A percentile compares a stretch with the other conserved stretches of the same genome.
phyloP scores from a whole-genome alignment of 164 flowering plant species.

The Litsea cubeba region DNA sequence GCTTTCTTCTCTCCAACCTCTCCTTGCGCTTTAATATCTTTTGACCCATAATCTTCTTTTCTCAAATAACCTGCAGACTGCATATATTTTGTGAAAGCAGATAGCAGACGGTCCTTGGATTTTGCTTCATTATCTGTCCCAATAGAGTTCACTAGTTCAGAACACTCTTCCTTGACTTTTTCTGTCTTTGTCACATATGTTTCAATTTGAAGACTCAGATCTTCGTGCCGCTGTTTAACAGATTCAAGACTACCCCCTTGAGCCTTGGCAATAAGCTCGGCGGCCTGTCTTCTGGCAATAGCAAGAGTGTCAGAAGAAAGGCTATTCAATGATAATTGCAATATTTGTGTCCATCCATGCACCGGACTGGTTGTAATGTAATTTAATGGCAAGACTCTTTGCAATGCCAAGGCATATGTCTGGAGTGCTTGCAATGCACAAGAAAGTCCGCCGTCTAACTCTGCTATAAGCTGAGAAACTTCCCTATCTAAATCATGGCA shows the following conservation, averaged over 20 bases:
- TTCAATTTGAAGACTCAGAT: constrained; percentile 53
- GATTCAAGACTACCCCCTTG: constrained; percentile 45
- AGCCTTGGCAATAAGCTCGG: constrained; percentile 55
- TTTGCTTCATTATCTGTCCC: constrained; percentile 68
- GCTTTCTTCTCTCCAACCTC: constrained; percentile 59
- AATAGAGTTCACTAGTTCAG: constrained; percentile 63
- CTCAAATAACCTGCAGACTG: constrained; percentile 49
- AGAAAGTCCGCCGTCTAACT: constrained; percentile 63
- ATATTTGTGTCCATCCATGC: constrained; percentile 84
- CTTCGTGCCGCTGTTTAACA: constrained; percentile 39
- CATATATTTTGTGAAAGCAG: constrained; percentile 64
- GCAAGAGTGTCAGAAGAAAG: constrained; percentile 69
- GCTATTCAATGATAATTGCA: constrained; percentile 55
- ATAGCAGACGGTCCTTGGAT: constrained; percentile 66
- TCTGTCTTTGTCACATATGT: constrained; percentile 59
- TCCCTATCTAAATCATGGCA: constrained; percentile 89
- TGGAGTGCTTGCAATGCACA: constrained; percentile 53
- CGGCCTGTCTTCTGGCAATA: constrained; percentile 64
- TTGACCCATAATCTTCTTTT: constrained; percentile 45
- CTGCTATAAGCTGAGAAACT: constrained; percentile 58
- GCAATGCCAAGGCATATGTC: constrained; percentile 73
- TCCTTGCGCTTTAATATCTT: constrained; percentile 25
- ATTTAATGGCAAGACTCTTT: constrained; percentile 74
- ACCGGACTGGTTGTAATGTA: constrained; percentile 73
- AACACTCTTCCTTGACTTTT: constrained; percentile 65